Base-by-base conservation (phyloP, 129 eudicot genomes). In the Flaveria linearis region DNA sequence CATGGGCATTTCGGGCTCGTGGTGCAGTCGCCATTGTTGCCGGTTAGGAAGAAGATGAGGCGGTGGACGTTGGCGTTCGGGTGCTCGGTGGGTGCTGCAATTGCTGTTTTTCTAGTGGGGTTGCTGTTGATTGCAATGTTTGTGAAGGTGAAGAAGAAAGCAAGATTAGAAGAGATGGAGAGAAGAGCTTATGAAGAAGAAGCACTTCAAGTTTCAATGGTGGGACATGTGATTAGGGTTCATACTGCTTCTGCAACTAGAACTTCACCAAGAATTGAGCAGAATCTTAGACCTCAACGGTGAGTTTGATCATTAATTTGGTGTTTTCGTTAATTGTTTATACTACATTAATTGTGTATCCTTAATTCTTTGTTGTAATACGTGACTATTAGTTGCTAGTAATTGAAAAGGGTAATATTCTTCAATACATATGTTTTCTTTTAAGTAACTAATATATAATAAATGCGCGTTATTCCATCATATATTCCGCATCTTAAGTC, bases 111-210 rank as follows among this genome's bases (percentile, higher is more conserved):
- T 47, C 88, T 94, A 7, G 71, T 94, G 61, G 86, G 83, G 15
- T 74, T 94, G 92, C 83, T 91, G 65, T 41, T 89, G 67, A 74
- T 91, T 63, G 99, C 97, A 0, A 76, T 94, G 89, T 85, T 91
- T 77, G 94, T 83, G 43, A 94, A 86, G 78, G 97, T 85, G 55
- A 91, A 91, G 91, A 91, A 94, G 88, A 89, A 86, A 67, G 85
- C 86, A 51, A 89, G 87, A 76, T 79, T 91, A 85, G 97, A 94
- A 15, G 97, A 94, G 66, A 42, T 87, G 90, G 97, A 87, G 82
- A 86, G 98, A 65, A 85, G 96, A 83, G 98, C 97, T 58, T 94
- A 94, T 84, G 96, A 94, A 73, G 98, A 94, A 79, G 98, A 94
- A 77, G 98, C 97, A 73, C 82, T 94, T 73, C 93, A 91, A 76